Evolutionary conservation across 75 land plant genomes (phyloP).

Genomic region (Pinus albicaulis): DNA sequence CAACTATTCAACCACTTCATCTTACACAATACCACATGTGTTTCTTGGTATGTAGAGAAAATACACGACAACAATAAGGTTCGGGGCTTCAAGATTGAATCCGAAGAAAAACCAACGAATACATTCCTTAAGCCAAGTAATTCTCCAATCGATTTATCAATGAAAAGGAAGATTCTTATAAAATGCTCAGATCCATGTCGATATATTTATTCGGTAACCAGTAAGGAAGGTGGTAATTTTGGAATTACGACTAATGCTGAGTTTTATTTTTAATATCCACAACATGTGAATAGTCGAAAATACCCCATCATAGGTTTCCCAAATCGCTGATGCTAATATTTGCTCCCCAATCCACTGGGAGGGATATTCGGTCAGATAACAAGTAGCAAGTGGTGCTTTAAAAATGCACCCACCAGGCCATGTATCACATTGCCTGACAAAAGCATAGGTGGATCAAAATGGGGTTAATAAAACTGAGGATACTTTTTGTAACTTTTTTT

Average conservation of each 20-base stretch:
- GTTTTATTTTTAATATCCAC: background rate
- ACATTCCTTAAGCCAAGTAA: background rate
- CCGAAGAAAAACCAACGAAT: background rate
- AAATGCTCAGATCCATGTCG: background rate
- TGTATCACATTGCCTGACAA: too few species aligned
- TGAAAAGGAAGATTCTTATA: background rate
- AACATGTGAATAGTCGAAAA: background rate
- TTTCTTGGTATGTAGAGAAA: background rate
- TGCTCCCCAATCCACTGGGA: too few species aligned
- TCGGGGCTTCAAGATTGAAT: background rate
- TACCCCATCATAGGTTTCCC: background rate
- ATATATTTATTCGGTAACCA: background rate
- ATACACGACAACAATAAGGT: background rate
- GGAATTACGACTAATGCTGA: background rate
- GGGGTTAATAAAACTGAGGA: too few species aligned
- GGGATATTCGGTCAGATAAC: too few species aligned
- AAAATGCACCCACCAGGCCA: background rate
- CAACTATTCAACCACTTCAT: too few species aligned
- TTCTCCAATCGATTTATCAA: background rate
- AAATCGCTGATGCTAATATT: too few species aligned
- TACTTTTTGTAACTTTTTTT: too few species aligned
- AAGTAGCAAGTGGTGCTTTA: too few species aligned
- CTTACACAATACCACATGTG: too few species aligned
- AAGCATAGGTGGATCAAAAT: too few species aligned
- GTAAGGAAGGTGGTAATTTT: background rate